Base-by-base conservation (phyloP, 2,329 filamentous ascomycete species). In the Pyricularia pennisetigena region DNA sequence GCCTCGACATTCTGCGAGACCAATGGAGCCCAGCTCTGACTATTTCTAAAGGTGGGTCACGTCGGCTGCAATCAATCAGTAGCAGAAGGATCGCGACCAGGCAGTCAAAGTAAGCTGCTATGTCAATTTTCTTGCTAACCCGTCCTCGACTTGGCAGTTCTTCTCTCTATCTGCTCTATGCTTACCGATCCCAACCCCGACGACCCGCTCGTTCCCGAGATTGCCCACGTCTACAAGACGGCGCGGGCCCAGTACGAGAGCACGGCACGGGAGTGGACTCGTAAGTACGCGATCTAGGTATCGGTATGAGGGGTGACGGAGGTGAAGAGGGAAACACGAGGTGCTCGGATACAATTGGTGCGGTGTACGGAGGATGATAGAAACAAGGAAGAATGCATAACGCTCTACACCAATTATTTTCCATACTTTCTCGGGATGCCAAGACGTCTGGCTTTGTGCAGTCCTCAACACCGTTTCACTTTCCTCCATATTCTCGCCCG, bases 131-230 rank as follows among this genome's bases (percentile, higher is more conserved):
- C 54, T 9, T 66, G 5, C 67, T 70, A 71, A 71, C 62, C 68
- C 3, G 68, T 24, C 16, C 16, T 54, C 20, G 23, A 23, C 16
- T 28, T 26, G 4, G 16, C 70, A 98, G 95, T 99, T 69, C 87
- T 99, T 30, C 88, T 99, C 73, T 98, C 95, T 69, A 99, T 99
- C 85, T 99, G 95, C 87, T 99, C 95, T 68, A 98, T 99, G 95
- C 86, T 99, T 80, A 99, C 95, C 78, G 95, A 99, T 83, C 95
- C 95, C 75, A 99, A 99, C 86, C 95, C 95, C 72, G 95, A 99
- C 80, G 95, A 99, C 81, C 95, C 95, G 77, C 90, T 99, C 74
- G 95, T 99, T 71, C 95, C 95, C 72, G 95, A 99, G 85, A 99
- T 99, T 76, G 95, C 95, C 76, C 95, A 99, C 79, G 93, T 98